Evolutionary conservation across 495 filamentous ascomycete species (phyloP).

Genomic region (Cercophora scortea): DNA sequence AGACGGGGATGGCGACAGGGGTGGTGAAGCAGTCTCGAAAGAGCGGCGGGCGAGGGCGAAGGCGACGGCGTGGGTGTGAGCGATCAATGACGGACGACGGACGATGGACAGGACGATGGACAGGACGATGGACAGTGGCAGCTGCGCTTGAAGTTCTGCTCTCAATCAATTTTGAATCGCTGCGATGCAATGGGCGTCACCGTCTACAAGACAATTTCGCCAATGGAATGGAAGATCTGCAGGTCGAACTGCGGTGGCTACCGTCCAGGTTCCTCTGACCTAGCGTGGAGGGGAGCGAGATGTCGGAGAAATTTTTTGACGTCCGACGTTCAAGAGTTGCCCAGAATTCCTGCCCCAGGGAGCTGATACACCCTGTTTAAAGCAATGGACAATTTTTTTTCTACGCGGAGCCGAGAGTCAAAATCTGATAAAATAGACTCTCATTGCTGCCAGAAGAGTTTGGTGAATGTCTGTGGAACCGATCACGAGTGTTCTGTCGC

Average conservation of each 20-base stretch:
- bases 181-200: neutral
- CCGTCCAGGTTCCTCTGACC: constrained; percentile 3
- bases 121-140: too few species aligned
- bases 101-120: too few species aligned
- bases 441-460: too few species aligned
- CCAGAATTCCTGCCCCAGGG: constrained; percentile 39
- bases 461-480: too few species aligned
- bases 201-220: neutral
- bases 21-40: neutral
- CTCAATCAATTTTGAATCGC: too few species aligned
- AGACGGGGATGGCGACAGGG: neutral
- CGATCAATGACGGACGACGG: too few species aligned
- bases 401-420: neutral
- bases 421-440: neutral
- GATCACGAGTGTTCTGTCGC: too few species aligned
- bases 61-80: neutral
- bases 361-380: constrained; percentile 27
- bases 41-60: neutral
- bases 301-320: constrained; percentile 34
- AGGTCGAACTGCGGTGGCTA: neutral
- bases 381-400: neutral
- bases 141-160: too few species aligned
- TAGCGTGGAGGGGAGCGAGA: constrained; percentile 10
- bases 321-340: constrained; percentile 30
- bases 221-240: neutral